Percentiles rank a stretch among this genome's conserved stretches.
Evolutionary conservation across 108 stramenopile genomes (phyloP).

Genomic region (Skeletonema menzelii): DNA sequence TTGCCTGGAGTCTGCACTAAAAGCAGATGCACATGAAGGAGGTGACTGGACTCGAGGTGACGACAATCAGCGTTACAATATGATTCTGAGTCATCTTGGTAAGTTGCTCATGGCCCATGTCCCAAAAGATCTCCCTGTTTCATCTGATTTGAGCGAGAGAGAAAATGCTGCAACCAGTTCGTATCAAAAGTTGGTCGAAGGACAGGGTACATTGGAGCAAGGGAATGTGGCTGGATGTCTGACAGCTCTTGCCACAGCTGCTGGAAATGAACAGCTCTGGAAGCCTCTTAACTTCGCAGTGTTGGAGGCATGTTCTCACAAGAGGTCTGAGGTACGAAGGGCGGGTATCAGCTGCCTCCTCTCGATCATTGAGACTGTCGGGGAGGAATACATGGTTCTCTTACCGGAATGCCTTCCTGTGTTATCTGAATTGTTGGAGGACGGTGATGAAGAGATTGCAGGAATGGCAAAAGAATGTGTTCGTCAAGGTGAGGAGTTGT

Average conservation of each 20-base stretch:
- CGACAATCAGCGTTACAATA: slow-evolving; percentile 66
- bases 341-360: slow-evolving; percentile 79
- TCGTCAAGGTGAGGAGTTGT: slow-evolving; percentile 77
- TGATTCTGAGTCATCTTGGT: slow-evolving; percentile 69
- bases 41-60: slow-evolving; percentile 85
- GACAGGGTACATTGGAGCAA: slow-evolving; percentile 49
- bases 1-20: slow-evolving; percentile 71
- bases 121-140: slow-evolving; percentile 46
- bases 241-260: slow-evolving; percentile 78
- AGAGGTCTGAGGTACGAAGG: slow-evolving; percentile 70
- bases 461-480: slow-evolving; percentile 82
- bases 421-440: slow-evolving; percentile 87
- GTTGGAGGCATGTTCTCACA: slow-evolving; percentile 72
- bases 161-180: slow-evolving; percentile 18
- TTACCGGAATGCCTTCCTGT: slow-evolving; percentile 89
- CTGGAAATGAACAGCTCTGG: slow-evolving; percentile 89
- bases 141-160: slow-evolving; percentile 19
- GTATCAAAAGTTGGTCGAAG: slow-evolving; percentile 63
- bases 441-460: slow-evolving; percentile 78
- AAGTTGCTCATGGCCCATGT: slow-evolving; percentile 64
- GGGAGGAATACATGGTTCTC: slow-evolving; percentile 92
- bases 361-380: slow-evolving; percentile 77
- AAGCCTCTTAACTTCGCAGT: slow-evolving; percentile 89
- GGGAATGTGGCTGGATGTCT: slow-evolving; percentile 78
- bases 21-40: slow-evolving; percentile 85